Evolutionary conservation across 768 basidiomycete species (phyloP), one percentile per base, ranked within the genome.

Genomic region (Phaeotremella fagi): DNA sequence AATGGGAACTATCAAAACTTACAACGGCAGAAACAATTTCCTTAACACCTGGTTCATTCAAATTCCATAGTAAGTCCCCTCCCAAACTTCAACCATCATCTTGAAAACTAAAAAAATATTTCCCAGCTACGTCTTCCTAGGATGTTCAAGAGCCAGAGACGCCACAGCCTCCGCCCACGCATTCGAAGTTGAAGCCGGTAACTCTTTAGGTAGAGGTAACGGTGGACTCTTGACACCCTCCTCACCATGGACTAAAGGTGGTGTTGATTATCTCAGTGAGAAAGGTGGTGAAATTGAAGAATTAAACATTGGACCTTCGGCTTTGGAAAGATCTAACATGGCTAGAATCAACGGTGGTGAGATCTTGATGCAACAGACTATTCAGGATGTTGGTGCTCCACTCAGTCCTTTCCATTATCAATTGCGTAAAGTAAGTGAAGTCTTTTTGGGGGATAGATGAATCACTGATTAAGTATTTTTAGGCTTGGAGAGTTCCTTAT

Each of bases 1-100:
- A 52, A 87, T 87, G 73, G 85, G 85, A 35, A 87, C 86, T 24
- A 81, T 84, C 61, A 86, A 85, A 68, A 80, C 78, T 28, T 85
- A 82, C 75, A 88, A 87, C 61, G 86, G 81, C 9, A 80, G 86
- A 45, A 87, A 87, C 75, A 78, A 77, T 44, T 84, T 85, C 65
- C 74, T 87, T 48, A 61, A 85, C n/a, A 83, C 85, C 0, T 79
- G 81, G 71, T 78, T 85, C 58, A 79, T 85, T 43, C 75, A 82
- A 65, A 86, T 86, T 79, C 80, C 73, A 1, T 54, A 59, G 60
- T 48, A 27, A 45, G 54, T 50, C 15, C 33, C 20, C 46, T 26
- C 25, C 26, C 5, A 9, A 38, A 16, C 64, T 16, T 23, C 35
- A 44, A 41, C 54, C 37, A 9, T 38, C 44, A 15, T 54, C 22